Evolutionary conservation across 2,329 filamentous ascomycete species (phyloP).

Genomic region (Xylaria arbuscula): DNA sequence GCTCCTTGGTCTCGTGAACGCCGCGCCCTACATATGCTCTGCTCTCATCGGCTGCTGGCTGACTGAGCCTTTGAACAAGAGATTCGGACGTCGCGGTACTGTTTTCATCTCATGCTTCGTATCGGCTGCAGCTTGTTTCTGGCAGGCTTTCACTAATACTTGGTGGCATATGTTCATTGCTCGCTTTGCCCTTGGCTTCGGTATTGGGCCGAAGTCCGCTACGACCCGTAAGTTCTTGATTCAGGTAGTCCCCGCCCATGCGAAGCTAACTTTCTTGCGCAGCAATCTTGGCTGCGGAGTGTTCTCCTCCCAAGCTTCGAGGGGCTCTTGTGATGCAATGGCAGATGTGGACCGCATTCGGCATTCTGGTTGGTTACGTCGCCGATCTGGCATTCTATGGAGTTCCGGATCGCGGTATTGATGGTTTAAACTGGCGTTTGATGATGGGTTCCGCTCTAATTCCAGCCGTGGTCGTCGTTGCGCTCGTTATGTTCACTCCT

Average conservation of each 20-base stretch:
- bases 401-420: slow-evolving; percentile 63
- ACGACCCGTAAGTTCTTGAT: slow-evolving; percentile 61
- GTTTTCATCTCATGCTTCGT: slow-evolving; percentile 76
- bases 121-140: slow-evolving; percentile 66
- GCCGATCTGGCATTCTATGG: slow-evolving; percentile 71
- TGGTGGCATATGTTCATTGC: slow-evolving; percentile 78
- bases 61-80: slow-evolving; percentile 76
- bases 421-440: slow-evolving; percentile 72
- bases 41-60: slow-evolving; percentile 78
- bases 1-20: slow-evolving; percentile 71
- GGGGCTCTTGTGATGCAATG: slow-evolving; percentile 80
- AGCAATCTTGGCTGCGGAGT: slow-evolving; percentile 77
- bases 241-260: not conserved
- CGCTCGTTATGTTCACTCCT: slow-evolving; percentile 59
- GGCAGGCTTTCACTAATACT: slow-evolving; percentile 59
- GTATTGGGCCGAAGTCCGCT: slow-evolving; percentile 76
- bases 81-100: slow-evolving; percentile 76
- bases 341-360: slow-evolving; percentile 68
- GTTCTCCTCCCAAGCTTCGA: slow-evolving; percentile 70
- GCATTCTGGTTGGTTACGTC: slow-evolving; percentile 68
- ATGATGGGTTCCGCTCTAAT: slow-evolving; percentile 76
- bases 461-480: slow-evolving; percentile 67
- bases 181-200: slow-evolving; percentile 75
- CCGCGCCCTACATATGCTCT: slow-evolving; percentile 72
- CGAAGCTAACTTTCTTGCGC: slow-evolving; percentile 6